phyloP scores from a whole-genome alignment of 495 filamentous ascomycete genomes.

The Aeminium ludgeri region DNA sequence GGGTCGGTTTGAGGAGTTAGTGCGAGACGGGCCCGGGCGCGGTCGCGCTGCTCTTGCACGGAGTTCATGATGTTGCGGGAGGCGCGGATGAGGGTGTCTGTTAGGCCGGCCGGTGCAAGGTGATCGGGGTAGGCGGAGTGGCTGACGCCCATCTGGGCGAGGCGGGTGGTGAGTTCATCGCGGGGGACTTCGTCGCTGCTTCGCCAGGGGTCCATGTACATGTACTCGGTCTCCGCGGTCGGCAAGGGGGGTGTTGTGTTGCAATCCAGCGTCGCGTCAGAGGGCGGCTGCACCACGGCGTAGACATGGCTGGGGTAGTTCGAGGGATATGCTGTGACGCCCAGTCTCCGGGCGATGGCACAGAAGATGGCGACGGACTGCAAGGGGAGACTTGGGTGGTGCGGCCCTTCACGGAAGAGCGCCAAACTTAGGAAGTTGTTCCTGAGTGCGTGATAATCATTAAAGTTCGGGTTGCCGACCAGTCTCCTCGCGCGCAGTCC shows the following conservation, averaged over 20 bases:
- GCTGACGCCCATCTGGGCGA: conserved; percentile 46
- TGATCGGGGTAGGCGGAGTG: conserved; percentile 35
- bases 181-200: conserved; percentile 47
- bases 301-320: conserved; percentile 68
- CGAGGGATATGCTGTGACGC: conserved; percentile 54
- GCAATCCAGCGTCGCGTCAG: conserved; percentile 47
- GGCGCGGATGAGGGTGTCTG: conserved; percentile 55
- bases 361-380: conserved; percentile 63
- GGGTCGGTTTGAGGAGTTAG: conserved; percentile 3
- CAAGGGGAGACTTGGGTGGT: conserved; percentile 60
- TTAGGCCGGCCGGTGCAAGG: conserved; percentile 40
- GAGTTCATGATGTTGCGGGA: conserved; percentile 65
- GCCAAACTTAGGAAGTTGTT: conserved; percentile 73
- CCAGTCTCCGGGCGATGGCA: conserved; percentile 45
- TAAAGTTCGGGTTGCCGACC: conserved; percentile 45
- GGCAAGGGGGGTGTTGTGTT: conserved; percentile 14
- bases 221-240: conserved; percentile 27
- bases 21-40: conserved; percentile 5
- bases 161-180: conserved; percentile 38
- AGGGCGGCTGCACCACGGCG: conserved; percentile 45
- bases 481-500: conserved; percentile 51
- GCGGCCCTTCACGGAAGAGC: conserved; percentile 29
- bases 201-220: conserved; percentile 76
- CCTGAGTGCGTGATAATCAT: conserved; percentile 56
- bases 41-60: conserved; percentile 23